Evolutionary conservation across 768 basidiomycete species (phyloP), one percentile per base, ranked within the genome.

Genomic region (Agrocybe praecox): DNA sequence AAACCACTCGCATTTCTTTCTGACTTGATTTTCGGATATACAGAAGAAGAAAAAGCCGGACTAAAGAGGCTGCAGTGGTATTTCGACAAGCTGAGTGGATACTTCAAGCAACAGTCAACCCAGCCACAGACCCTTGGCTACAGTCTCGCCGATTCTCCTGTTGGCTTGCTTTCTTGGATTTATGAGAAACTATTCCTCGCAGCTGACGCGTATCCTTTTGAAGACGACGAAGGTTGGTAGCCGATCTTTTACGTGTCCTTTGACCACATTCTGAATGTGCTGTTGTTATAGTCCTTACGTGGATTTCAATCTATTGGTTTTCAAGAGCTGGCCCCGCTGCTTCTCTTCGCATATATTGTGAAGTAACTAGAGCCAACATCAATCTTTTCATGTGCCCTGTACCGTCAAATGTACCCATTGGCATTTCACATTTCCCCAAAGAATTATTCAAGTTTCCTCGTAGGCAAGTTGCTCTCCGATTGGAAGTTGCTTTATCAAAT

Each of bases 301-400:
- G 81, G 83, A 66, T 83, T 14, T 83, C 82, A 0, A 71, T 85
- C 6, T 85, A 81, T 63, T 80, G 76, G 75, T 85, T 86, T 69
- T 86, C 85, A 1, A 73, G 76, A 7, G 76, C 80, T 0, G 84
- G 86, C 0, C 85, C 87, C 2, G 74, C 82, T 1, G 83, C 86
- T 0, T 81, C 86, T 0, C 11, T 79, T 7, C 73, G 85, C 8
- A 84, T 87, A 24, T 88, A 88, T 67, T 86, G 80, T 61, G 87
- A 88, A 61, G 56, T 64, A 32, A 52, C 45, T 29, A 70, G 67
- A 23, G 63, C 56, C 17, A 61, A 64, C 32, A 52, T 44, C 2
- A 21, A 19, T 15, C 19, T 53, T 8, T 26, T 52, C 22, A 32
- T 47, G n/a, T 60, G 48, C 10, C 0, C 53, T 22, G 52, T 51